Conservation (phyloP, 176 grass and related monocot genomes). For the Oryza brachyantha region DNA sequence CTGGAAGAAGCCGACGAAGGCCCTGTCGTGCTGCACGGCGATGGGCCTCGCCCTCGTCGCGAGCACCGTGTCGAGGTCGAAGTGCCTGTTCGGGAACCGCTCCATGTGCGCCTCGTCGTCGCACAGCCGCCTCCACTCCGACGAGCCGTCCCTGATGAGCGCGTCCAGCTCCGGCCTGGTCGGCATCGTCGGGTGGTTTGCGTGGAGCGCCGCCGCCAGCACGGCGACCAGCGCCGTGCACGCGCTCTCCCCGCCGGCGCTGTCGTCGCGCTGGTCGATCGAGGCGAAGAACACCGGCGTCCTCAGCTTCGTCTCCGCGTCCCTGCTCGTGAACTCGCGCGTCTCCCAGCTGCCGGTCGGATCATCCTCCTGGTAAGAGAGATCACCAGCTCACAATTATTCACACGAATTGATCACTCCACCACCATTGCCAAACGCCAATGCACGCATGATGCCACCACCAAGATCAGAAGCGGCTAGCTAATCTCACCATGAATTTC, state of each 20-base stretch:
- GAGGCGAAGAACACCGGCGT: conserved; percentile 86
- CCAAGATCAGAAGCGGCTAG: neutral
- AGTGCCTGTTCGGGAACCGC: conserved; percentile 86
- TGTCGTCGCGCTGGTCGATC: conserved; percentile 91
- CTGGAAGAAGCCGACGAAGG: conserved; percentile 94
- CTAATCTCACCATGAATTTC: conserved; percentile 36
- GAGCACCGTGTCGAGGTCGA: conserved; percentile 87
- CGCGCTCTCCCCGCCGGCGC: conserved; percentile 90
- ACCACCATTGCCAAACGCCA: neutral
- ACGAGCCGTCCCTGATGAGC: conserved; percentile 85
- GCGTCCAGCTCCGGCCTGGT: conserved; percentile 59
- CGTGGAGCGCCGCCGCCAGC: conserved; percentile 68
- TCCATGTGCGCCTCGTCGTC: conserved; percentile 46
- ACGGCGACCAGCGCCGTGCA: conserved; percentile 89
- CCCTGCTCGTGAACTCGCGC: conserved; percentile 73
- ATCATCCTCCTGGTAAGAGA: conserved; percentile 40
- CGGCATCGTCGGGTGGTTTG: conserved; percentile 47
- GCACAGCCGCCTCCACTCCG: conserved; percentile 81
- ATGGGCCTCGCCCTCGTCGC: conserved; percentile 58
- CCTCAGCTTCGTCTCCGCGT: conserved; percentile 69
- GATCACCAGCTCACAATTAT: neutral
- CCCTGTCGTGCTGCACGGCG: conserved; percentile 60
- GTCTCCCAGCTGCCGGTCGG: conserved; percentile 51
- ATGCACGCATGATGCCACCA: neutral
- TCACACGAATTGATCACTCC: neutral